Base-by-base conservation (phyloP, 768 basidiomycete genomes). In the Podaxis rugospora region DNA sequence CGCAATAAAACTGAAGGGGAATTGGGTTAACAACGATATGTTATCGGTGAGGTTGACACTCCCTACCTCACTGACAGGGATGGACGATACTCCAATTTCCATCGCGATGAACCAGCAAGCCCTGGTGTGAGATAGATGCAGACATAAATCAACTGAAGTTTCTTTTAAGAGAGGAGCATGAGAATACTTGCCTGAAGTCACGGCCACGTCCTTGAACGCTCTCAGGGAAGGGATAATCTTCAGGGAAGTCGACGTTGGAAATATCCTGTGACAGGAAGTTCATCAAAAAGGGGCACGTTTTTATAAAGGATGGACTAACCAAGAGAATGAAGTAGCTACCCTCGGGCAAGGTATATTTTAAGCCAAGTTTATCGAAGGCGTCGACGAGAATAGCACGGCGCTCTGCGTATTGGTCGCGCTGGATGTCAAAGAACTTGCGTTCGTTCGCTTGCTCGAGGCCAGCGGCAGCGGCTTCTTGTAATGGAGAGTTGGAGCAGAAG, bases 61-160 rank as follows among this genome's bases (percentile, higher is more conserved):
- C 68, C 83, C 67, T 72, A 93, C 93, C 83, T 96, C 94, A 82
- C 93, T 95, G 62, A 95, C 93, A 11, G 95, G 95, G 62, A 98
- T 97, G 5, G 90, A 87, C 35, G 94, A 95, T 21, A 98, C 94
- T 5, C 93, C 92, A 46, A 96, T 72, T 71, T 95, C 90, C 72
- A 88, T 78, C 1, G 93, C 94, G 64, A 97, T 89, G 78, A 95
- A 96, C 95, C 95, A 98, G 70, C 89, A 89, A n/a, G 90, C 90
- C 70, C 92, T 95, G 58, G 18, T 18, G 16, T 18, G 42, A 18
- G 16, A 7, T 6, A 42, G 11, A n/a, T 13, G 10, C 40, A 42
- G 11, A 23, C 7, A 49, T 21, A n/a, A 49, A 25, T 25, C 23
- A 7, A 25, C 27, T 18, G 14, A 49, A 49, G 51, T 39, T 36